Conservation (phyloP, 2,329 filamentous ascomycete species). For the Aspergillus pseudoviridinutans region DNA sequence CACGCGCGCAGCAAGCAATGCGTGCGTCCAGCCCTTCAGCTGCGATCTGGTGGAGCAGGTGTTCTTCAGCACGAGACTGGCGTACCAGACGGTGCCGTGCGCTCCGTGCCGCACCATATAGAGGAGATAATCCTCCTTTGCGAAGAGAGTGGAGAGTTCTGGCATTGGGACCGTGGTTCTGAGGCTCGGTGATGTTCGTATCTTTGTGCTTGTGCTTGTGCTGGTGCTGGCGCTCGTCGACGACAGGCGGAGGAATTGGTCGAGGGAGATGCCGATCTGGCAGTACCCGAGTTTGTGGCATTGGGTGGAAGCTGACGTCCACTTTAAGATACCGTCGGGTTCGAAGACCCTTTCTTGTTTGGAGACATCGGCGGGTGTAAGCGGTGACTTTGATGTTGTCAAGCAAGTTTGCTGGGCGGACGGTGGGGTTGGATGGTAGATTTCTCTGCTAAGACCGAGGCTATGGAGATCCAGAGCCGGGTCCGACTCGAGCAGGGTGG, state of each 20-base stretch:
- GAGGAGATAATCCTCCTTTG: conserved; percentile 57
- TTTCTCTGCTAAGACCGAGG: background rate
- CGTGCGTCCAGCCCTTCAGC: conserved; percentile 61
- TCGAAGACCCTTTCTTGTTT: conserved; percentile 56
- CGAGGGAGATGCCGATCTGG: conserved; percentile 50
- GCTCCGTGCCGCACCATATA: conserved; percentile 44
- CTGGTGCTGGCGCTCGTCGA: background rate
- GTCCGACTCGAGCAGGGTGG: conserved; percentile 47
- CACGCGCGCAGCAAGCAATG: conserved; percentile 45
- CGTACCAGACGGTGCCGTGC: conserved; percentile 30
- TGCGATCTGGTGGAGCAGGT: conserved; percentile 48
- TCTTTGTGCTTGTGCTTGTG: conserved; percentile 11
- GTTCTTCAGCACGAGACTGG: conserved; percentile 62
- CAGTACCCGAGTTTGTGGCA: conserved; percentile 46
- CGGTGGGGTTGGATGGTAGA: background rate
- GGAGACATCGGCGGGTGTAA: conserved; percentile 64
- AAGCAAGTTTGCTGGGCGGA: background rate
- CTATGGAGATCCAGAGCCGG: conserved; percentile 13
- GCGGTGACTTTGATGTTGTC: conserved; percentile 17
- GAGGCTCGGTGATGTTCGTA: background rate
- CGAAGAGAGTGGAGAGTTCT: conserved; percentile 50
- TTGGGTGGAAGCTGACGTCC: conserved; percentile 27
- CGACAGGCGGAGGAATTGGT: conserved; percentile 21
- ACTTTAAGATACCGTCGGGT: conserved; percentile 62
- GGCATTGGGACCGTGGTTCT: conserved; percentile 41